Conservation (phyloP, 73 alveolate species). For the Strombidium stylifer region DNA sequence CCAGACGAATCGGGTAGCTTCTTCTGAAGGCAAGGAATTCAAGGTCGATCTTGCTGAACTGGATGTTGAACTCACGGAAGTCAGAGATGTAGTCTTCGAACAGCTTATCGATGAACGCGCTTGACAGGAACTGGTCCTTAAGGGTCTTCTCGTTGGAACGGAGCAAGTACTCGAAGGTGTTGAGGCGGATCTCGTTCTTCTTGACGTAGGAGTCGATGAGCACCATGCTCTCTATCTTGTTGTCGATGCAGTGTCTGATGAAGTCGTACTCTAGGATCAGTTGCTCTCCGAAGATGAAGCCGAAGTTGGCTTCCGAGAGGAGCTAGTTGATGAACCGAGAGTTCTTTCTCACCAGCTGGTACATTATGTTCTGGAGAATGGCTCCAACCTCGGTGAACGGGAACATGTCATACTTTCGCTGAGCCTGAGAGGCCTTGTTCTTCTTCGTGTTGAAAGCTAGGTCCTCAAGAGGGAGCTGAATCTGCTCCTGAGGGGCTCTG, state of each 20-base stretch:
- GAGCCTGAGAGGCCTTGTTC: constrained; percentile 11
- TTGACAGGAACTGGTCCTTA: constrained; percentile 66
- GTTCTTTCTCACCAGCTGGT: constrained; percentile 39
- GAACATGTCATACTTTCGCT: constrained; percentile 56
- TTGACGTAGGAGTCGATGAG: constrained; percentile 56
- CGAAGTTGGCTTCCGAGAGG: constrained; percentile 37
- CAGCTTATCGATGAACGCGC: constrained; percentile 70
- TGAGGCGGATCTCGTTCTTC: constrained; percentile 56
- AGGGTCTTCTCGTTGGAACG: constrained; percentile 31
- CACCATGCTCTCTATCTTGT: constrained; percentile 47
- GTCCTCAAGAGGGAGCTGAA: constrained; percentile 50
- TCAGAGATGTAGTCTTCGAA: constrained; percentile 75
- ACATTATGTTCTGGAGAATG: constrained; percentile 33
- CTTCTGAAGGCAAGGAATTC: constrained; percentile 82
- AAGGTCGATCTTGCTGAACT: constrained; percentile 72
- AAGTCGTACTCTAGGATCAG: constrained; percentile 54
- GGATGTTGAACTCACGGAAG: constrained; percentile 72
- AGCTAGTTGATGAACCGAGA: constrained; percentile 35
- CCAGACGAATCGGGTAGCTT: constrained; percentile 74
- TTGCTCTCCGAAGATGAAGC: constrained; percentile 54
- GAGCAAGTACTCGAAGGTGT: constrained; percentile 42
- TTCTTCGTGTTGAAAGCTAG: constrained; percentile 32
- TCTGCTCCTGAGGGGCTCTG: constrained; percentile 6
- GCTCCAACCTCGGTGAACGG: constrained; percentile 57
- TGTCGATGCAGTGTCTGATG: constrained; percentile 60